Evolutionary conservation across 495 filamentous ascomycete species (phyloP), one percentile per base, ranked within the genome.

Genomic region (Rusavskia elegans): DNA sequence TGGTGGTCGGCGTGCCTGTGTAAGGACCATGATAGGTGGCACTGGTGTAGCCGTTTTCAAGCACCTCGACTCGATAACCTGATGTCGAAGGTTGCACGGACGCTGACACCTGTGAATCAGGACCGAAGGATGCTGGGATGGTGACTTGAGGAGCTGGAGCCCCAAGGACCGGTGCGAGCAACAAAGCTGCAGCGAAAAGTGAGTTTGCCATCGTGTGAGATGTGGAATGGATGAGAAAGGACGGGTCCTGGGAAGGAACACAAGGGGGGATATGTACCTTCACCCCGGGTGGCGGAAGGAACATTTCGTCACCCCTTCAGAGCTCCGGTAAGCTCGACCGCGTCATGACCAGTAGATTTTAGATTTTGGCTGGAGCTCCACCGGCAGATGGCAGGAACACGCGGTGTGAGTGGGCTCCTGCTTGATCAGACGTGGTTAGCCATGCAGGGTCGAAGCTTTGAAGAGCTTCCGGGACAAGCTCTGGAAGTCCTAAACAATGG

Each of bases 1-100:
- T 83, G 1, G 74, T 77, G 0, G 77, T 71, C 1, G 78, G 64
- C 0, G 73, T 74, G 16, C 78, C 82, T 8, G 67, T 76, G 59
- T 71, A 85, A 0, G 77, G 67, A 14, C 77, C 78, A 54, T 85
- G 67, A 20, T 51, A 57, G 5, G 59, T 55, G 30, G 59, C 53
- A 17, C 56, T 57, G 41, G 51, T 38, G 27, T 60, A 60, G 14
- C 57, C 57, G 45, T 57, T 55, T n/a, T 48, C 42, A 20, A 48
- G 55, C 4, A 49, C 41, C 8, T 35, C 30, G 6, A 60, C 48
- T 23, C 57, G 50, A 23, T 58, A 54, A 41, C 49, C 44, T 52
- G 53, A 8, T 53, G 50, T 9, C 44, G 45, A 29, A 36, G 53
- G 30, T 42, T 52, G 39, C 45, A 53, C 30, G 49, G 53, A 23